Base-by-base conservation (phyloP, 352 stramenopile genomes). In the Phytophthora pinifolia region DNA sequence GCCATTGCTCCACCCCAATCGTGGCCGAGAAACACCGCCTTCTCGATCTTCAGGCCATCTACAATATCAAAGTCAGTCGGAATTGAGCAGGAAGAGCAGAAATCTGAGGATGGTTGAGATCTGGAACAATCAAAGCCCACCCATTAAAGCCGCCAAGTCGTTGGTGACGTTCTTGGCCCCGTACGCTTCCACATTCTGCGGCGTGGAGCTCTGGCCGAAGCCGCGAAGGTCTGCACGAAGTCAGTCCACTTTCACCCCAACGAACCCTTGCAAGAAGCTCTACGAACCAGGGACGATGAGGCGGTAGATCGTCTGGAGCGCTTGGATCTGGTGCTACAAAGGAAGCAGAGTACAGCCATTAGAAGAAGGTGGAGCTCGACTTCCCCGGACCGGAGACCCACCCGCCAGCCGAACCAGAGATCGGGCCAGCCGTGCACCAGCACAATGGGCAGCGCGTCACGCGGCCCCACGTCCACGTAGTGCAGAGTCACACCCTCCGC, bases 401-500 rank as follows among this genome's bases (percentile, higher is more conserved):
- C 62, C 33, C 74, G 69, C 76, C 78, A 86, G 1, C 74, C 78
- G 37, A 83, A 89, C 79, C 76, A 89, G 44, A 89, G 55, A 30
- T 89, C 79, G 25, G 79, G 79, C 70, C 74, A 87, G n/a, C 79
- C 76, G 50, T 89, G 79, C 42, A 89, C 72, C 37, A 89, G 61
- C 52, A 89, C 74, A n/a, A 89, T 49, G 0, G 76, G 69, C 51
- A 81, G 41, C 34, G 54, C 75, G 41, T 85, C 68, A 27, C 53
- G 48, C 20, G 72, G 76, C 3, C 76, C 76, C 6, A 76, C 76
- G 25, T 84, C 71, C 46, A 89, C 69, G 42, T 78, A 89, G 55
- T 87, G 79, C 14, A 88, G 25, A 1, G 46, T 57, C 22, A 83
- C 53, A 4, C 59, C 63, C 6, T 62, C 49, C 9, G 58, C 56